These are phyloP conservation scores for Dictyostelium capitatum DNA, from an alignment of 78 protist genomes.

Conservation along the genomic window DNA sequence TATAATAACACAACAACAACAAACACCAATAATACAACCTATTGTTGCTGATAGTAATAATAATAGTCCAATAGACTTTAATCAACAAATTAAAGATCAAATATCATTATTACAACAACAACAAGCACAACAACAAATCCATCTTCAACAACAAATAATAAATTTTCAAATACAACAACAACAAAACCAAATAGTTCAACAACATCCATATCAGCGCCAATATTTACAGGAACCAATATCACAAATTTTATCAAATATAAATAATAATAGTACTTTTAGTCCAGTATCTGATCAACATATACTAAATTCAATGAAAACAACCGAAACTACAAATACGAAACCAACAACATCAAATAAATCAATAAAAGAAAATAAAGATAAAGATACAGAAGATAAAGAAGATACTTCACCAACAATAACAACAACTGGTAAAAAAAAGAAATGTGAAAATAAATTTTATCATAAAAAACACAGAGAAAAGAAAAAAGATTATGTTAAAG, in stretches of 20 bases:
- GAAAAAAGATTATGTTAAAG: slow-evolving; percentile 62
- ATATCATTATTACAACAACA: not conserved
- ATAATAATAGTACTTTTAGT: not conserved
- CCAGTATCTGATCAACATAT: not conserved
- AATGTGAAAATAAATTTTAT: slow-evolving; percentile 30
- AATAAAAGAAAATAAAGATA: not conserved
- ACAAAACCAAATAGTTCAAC: not conserved
- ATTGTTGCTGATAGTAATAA: not conserved
- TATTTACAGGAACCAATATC: not conserved
- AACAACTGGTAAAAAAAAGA: not conserved
- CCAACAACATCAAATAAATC: too few species aligned
- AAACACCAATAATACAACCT: not conserved
- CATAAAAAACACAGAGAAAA: slow-evolving; percentile 56
- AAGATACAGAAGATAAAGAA: not conserved
- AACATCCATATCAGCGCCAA: not conserved
- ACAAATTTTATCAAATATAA: not conserved
- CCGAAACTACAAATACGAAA: not conserved
- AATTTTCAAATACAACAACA: slow-evolving; percentile 10
- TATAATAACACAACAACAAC: not conserved
- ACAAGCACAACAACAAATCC: slow-evolving; percentile 10
- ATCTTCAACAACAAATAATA: not conserved
- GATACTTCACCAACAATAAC: not conserved
- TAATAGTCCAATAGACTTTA: too few species aligned
- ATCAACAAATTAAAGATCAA: too few species aligned
- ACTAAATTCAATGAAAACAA: not conserved